Conservation (phyloP, 495 filamentous ascomycete genomes). For the Ascodesmis nigricans region DNA sequence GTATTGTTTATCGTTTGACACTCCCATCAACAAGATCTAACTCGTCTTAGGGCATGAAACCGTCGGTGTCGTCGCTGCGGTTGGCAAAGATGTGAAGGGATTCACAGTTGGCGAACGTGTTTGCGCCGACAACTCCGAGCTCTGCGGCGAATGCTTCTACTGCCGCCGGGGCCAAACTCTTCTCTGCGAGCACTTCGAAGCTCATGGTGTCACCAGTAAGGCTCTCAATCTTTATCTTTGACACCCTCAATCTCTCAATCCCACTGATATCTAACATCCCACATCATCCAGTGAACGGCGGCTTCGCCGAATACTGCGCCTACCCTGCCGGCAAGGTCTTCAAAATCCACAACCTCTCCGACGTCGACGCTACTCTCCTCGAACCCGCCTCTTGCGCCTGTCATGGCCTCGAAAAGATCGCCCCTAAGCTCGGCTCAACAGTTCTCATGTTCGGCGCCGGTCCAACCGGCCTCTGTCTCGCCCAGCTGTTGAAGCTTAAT, state of each 20-base stretch:
- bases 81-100: constrained; percentile 34
- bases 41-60: constrained; percentile 31
- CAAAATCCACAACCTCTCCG: constrained; percentile 45
- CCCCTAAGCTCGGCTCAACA: constrained; percentile 42
- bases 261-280: too few relatives aligned
- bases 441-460: constrained; percentile 48
- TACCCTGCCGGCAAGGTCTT: constrained; percentile 41
- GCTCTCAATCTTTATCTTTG: too few relatives aligned
- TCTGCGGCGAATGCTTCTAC: constrained; percentile 52
- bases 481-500: constrained; percentile 39
- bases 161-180: constrained; percentile 45
- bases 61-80: constrained; percentile 32
- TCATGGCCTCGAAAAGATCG: constrained; percentile 51
- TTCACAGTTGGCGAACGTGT: constrained; percentile 44
- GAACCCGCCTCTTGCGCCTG: constrained; percentile 51
- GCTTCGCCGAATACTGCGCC: constrained; percentile 44
- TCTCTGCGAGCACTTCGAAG: constrained; percentile 46
- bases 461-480: constrained; percentile 36
- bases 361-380: constrained; percentile 49
- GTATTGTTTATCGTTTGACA: constrained; percentile 14
- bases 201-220: constrained; percentile 35
- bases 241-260: too few relatives aligned
- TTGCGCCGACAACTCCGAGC: constrained; percentile 34
- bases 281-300: constrained; percentile 31
- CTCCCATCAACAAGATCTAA: background rate